These are phyloP conservation scores for Cladophialophora carrionii DNA, from an alignment of 2,329 filamentous ascomycete species.

Conservation along the genomic window DNA sequence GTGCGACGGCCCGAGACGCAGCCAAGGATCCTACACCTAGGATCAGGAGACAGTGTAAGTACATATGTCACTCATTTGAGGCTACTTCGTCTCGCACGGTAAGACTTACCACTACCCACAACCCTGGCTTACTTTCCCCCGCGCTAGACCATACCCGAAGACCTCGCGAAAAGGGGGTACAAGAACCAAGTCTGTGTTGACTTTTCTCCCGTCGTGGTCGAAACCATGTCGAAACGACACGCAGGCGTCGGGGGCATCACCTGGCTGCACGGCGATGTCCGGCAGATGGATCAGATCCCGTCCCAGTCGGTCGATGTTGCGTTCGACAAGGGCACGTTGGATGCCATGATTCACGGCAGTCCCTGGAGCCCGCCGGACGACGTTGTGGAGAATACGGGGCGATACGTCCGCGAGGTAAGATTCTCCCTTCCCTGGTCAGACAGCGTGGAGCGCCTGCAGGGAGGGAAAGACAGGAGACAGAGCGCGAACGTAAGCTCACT, in stretches of 20 bases:
- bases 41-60: constrained; percentile 17
- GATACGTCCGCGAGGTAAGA: constrained; percentile 56
- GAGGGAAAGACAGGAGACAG: no score
- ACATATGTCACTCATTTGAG: background rate
- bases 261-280: constrained; percentile 58
- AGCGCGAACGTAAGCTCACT: background rate
- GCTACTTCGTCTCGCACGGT: no score
- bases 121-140: background rate
- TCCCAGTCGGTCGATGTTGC: constrained; percentile 56
- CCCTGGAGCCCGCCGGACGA: constrained; percentile 58
- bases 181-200: constrained; percentile 59
- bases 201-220: constrained; percentile 59
- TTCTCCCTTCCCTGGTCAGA: background rate
- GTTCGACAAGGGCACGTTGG: constrained; percentile 62
- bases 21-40: constrained; percentile 31
- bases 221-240: constrained; percentile 56
- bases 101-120: background rate
- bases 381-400: constrained; percentile 53
- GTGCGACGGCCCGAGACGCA: constrained; percentile 24
- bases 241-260: constrained; percentile 47
- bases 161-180: constrained; percentile 56
- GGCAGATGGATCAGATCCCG: constrained; percentile 52
- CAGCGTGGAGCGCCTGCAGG: no score
- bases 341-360: constrained; percentile 61
- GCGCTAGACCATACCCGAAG: constrained; percentile 56